Conservation (phyloP, 495 filamentous ascomycete genomes). For the Letharia columbiana region DNA sequence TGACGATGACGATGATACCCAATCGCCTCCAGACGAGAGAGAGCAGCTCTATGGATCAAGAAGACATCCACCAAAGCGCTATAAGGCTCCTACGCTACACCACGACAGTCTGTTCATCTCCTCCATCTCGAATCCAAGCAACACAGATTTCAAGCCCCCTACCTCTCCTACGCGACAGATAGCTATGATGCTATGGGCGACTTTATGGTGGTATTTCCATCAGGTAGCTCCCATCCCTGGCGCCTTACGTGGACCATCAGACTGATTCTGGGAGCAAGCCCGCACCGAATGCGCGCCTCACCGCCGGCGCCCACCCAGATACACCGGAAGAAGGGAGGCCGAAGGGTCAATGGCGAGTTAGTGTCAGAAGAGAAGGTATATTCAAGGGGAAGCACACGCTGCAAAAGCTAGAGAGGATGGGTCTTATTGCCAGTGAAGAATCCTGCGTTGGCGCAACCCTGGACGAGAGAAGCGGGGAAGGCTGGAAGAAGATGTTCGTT, state of each 20-base stretch:
- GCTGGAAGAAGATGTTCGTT: constrained; percentile 76
- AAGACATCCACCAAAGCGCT: constrained; percentile 48
- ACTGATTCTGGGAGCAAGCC: constrained; percentile 28
- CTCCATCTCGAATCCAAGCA: constrained; percentile 76
- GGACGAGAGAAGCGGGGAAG: constrained; percentile 51
- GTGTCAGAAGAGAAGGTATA: constrained; percentile 77
- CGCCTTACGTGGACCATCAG: neutral
- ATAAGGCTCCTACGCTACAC: constrained; percentile 60
- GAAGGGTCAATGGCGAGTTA: constrained; percentile 78
- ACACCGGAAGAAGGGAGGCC: constrained; percentile 64
- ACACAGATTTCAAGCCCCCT: constrained; percentile 66
- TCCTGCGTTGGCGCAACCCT: constrained; percentile 60
- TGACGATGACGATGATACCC: constrained; percentile 23
- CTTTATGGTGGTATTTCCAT: constrained; percentile 96
- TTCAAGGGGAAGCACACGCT: constrained; percentile 72
- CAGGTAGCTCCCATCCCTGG: constrained; percentile 34
- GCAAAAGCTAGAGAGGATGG: constrained; percentile 91
- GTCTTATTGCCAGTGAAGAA: constrained; percentile 66
- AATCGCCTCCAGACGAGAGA: constrained; percentile 23
- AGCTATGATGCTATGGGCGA: constrained; percentile 94
- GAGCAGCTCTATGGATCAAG: constrained; percentile 18
- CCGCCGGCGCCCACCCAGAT: constrained; percentile 50
- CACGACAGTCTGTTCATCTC: constrained; percentile 83
- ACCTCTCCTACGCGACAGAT: constrained; percentile 75
- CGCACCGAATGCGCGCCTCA: constrained; percentile 43